Evolutionary conservation across 2,329 filamentous ascomycete genomes (phyloP).

Genomic region (Exophiala aquamarina): DNA sequence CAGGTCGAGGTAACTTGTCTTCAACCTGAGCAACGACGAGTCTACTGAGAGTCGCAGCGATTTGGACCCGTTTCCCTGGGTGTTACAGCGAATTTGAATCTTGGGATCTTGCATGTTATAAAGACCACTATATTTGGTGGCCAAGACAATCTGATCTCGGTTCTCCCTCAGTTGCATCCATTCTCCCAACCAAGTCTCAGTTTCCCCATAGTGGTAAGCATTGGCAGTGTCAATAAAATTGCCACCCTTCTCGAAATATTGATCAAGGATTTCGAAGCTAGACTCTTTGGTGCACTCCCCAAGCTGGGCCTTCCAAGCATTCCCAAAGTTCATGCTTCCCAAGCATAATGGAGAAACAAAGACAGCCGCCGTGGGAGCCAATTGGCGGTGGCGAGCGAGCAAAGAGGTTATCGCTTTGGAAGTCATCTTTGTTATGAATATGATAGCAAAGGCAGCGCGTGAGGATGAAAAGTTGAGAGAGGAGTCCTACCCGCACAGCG

Average conservation of each 20-base stretch:
- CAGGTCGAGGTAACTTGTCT: constrained; percentile 38
- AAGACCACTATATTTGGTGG: constrained; percentile 53
- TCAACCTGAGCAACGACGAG: constrained; percentile 34
- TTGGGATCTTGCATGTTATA: constrained; percentile 32
- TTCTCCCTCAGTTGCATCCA: constrained; percentile 26
- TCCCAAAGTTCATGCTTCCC: constrained; percentile 56
- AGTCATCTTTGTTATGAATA: no score
- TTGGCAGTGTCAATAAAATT: constrained; percentile 56
- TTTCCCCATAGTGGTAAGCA: constrained; percentile 30
- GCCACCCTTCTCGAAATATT: constrained; percentile 45
- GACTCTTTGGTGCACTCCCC: constrained; percentile 44
- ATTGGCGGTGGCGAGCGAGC: constrained; percentile 53
- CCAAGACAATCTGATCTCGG: constrained; percentile 54
- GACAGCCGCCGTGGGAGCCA: constrained; percentile 52
- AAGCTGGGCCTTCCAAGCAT: constrained; percentile 40
- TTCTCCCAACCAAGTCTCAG: constrained; percentile 46
- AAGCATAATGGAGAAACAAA: constrained; percentile 57
- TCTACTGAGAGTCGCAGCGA: constrained; percentile 32
- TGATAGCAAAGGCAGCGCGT: no score
- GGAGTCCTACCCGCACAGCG: no score
- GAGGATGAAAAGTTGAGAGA: no score
- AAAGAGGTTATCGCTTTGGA: no score
- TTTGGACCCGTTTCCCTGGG: constrained; percentile 40
- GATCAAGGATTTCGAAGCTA: constrained; percentile 47
- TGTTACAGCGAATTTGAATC: constrained; percentile 41